A percentile compares a stretch with the other conserved stretches of the same genome.
Evolutionary conservation across 352 stramenopile genomes (phyloP).

Genomic region (Phytophthora tubulina): DNA sequence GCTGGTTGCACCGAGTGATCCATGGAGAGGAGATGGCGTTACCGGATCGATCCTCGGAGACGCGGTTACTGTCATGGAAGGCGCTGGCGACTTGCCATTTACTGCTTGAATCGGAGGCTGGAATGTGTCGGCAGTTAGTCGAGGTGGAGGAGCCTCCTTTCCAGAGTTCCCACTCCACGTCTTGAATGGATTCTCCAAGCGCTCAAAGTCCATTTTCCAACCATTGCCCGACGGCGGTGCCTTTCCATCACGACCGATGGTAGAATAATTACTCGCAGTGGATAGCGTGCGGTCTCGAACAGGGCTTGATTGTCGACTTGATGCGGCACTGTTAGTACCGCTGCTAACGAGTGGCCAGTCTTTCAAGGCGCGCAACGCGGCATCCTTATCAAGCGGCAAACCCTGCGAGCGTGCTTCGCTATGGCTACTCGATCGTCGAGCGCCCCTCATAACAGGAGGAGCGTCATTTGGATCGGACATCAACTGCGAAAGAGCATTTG

Average conservation of each 20-base stretch:
- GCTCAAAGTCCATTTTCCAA: slow-evolving; percentile 82
- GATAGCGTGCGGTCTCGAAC: slow-evolving; percentile 26
- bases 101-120: slow-evolving; percentile 45
- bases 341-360: slow-evolving; percentile 55
- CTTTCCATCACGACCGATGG: slow-evolving; percentile 29
- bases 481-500: slow-evolving; percentile 48
- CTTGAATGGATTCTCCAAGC: slow-evolving; percentile 77
- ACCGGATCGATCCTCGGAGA: slow-evolving; percentile 30
- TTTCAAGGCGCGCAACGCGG: slow-evolving; percentile 43
- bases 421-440: slow-evolving; percentile 73
- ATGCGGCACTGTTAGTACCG: slow-evolving; percentile 32
- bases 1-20: slow-evolving; percentile 4
- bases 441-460: slow-evolving; percentile 58
- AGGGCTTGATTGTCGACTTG: slow-evolving; percentile 44
- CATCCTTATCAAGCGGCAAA: slow-evolving; percentile 32
- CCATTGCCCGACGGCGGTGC: not conserved
- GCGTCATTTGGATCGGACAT: slow-evolving; percentile 44
- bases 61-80: slow-evolving; percentile 41
- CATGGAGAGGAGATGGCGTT: slow-evolving; percentile 31
- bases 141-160: slow-evolving; percentile 55
- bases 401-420: slow-evolving; percentile 53
- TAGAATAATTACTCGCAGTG: slow-evolving; percentile 22
- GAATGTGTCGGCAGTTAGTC: slow-evolving; percentile 66
- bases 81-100: slow-evolving; percentile 40
- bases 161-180: slow-evolving; percentile 63